These are phyloP conservation scores for Suhomyces emberorum DNA, from an alignment of 805 yeast species.

Conservation along the genomic window DNA sequence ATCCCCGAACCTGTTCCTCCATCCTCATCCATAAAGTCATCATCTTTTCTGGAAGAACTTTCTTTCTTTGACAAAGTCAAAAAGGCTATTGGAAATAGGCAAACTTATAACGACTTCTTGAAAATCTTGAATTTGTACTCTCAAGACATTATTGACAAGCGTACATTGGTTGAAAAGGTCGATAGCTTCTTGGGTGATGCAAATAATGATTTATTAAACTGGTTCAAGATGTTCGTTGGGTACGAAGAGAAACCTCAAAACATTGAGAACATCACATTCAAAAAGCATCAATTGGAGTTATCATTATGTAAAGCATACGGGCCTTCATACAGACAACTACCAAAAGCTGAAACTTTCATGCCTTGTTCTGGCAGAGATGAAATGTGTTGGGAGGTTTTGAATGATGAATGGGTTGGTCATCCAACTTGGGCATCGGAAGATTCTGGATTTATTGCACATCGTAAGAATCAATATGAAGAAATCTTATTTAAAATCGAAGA, in stretches of 20 bases:
- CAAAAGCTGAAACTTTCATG: conserved; percentile 92
- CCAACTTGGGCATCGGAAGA: conserved; percentile 99
- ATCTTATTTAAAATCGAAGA: conserved; percentile 94
- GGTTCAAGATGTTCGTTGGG: conserved; percentile 93
- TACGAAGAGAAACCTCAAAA: conserved; percentile 79
- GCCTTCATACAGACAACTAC: conserved; percentile 88
- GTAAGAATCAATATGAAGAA: conserved; percentile 97
- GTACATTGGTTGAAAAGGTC: conserved; percentile 75
- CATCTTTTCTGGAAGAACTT: conserved; percentile 78
- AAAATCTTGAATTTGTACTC: conserved; percentile 84
- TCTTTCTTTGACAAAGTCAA: conserved; percentile 90
- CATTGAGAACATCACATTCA: conserved; percentile 83
- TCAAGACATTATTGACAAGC: conserved; percentile 84
- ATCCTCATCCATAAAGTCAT: conserved; percentile 40
- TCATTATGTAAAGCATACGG: conserved; percentile 92
- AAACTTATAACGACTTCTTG: conserved; percentile 86
- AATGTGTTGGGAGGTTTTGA: conserved; percentile 97
- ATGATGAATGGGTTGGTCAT: conserved; percentile 99
- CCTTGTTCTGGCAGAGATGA: conserved; percentile 98
- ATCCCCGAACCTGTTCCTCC: conserved; percentile 77
- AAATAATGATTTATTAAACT: conserved; percentile 71
- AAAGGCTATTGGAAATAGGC: conserved; percentile 82
- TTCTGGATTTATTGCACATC: conserved; percentile 97
- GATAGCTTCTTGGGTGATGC: conserved; percentile 79
- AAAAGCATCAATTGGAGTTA: conserved; percentile 87